Evolutionary conservation across 352 stramenopile genomes (phyloP).

Genomic region (Globisporangium nodosum): DNA sequence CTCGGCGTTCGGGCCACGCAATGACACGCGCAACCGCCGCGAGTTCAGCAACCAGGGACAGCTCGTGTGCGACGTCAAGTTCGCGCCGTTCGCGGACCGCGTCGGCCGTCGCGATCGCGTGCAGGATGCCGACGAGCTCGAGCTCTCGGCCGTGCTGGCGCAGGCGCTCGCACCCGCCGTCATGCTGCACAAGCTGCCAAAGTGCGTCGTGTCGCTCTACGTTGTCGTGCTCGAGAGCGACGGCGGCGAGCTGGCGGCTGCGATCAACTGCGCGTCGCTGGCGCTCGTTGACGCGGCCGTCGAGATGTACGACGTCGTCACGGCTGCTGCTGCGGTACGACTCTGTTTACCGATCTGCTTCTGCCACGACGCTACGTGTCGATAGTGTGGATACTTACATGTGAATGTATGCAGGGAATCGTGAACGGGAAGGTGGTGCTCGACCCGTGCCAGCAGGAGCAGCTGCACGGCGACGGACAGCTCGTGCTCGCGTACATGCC

Average conservation of each 20-base stretch:
- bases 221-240: conserved; percentile 85
- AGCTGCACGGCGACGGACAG: conserved; percentile 47
- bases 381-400: conserved; percentile 2
- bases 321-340: conserved; percentile 49
- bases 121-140: conserved; percentile 76
- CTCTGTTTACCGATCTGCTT: background rate
- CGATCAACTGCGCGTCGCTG: conserved; percentile 84
- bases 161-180: conserved; percentile 78
- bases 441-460: conserved; percentile 69
- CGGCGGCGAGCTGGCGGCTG: conserved; percentile 73
- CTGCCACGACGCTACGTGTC: background rate
- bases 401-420: conserved; percentile 27
- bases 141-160: conserved; percentile 67
- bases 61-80: conserved; percentile 87
- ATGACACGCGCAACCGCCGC: conserved; percentile 58
- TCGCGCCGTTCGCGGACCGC: conserved; percentile 74
- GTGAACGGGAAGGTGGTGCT: conserved; percentile 51
- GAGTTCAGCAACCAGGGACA: conserved; percentile 86
- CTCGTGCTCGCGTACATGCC: conserved; percentile 86
- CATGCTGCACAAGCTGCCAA: conserved; percentile 85
- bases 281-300: conserved; percentile 85
- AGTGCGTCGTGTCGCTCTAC: conserved; percentile 88
- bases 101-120: conserved; percentile 56
- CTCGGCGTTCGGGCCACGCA: conserved; percentile 85
- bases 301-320: conserved; percentile 91